Evolutionary conservation across 305 asterid genomes (phyloP).

Genomic region (Ajuga reptans): DNA sequence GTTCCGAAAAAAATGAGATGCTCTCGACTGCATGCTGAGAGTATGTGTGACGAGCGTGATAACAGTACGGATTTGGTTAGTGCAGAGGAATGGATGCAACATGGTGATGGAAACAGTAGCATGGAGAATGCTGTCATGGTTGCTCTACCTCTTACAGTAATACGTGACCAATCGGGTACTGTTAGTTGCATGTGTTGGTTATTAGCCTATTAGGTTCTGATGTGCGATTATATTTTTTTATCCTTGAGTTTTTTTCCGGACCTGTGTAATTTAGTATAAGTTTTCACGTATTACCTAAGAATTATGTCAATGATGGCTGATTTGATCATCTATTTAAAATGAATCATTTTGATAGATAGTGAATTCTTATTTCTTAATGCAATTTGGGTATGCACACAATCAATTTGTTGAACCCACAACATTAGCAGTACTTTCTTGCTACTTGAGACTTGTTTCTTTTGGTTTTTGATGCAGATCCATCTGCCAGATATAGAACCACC

Average conservation of each 20-base stretch:
- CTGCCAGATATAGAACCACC: slow-evolving; percentile 25
- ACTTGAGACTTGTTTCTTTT: neutral
- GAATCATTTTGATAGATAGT: neutral
- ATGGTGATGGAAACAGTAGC: slow-evolving; percentile 28
- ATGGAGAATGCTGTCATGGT: slow-evolving; percentile 37
- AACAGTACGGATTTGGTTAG: slow-evolving; percentile 18
- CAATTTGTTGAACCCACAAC: neutral
- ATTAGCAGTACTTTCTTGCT: neutral
- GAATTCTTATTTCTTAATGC: neutral
- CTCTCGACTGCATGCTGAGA: slow-evolving; percentile 32
- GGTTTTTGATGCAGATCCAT: slow-evolving; percentile 39
- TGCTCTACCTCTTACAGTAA: slow-evolving; percentile 45
- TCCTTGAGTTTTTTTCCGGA: neutral
- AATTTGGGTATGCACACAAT: neutral
- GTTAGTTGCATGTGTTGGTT: slow-evolving; percentile 8
- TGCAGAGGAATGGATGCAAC: slow-evolving; percentile 31
- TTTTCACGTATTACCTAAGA: neutral
- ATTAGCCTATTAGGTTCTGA: neutral
- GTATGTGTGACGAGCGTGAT: slow-evolving; percentile 26
- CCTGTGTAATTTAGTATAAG: neutral
- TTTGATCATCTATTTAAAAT: neutral
- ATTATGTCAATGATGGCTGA: neutral
- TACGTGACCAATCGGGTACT: slow-evolving; percentile 44
- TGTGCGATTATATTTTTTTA: neutral
- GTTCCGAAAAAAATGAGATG: slow-evolving; percentile 62